Evolutionary conservation across 139 green algal genomes (phyloP).

Genomic region (Chlamydomonas asymmetrica): DNA sequence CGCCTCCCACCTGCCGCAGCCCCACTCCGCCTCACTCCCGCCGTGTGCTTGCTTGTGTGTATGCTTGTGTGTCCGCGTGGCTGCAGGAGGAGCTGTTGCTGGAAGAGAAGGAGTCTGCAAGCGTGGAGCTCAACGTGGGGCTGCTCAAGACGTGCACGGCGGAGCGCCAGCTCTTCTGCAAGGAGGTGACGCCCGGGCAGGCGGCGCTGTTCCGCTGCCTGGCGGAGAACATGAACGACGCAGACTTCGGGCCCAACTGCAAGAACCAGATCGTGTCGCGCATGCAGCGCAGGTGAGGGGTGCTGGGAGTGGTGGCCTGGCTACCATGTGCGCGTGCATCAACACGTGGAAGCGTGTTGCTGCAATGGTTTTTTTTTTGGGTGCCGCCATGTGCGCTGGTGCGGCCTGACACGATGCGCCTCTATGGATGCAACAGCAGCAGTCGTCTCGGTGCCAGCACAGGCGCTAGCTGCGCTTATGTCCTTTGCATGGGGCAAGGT

Average conservation of each 20-base stretch:
- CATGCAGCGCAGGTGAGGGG: constrained; percentile 51
- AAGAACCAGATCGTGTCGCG: constrained; percentile 58
- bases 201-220: constrained; percentile 74
- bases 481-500: too few species aligned
- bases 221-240: constrained; percentile 72
- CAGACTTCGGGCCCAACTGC: constrained; percentile 69
- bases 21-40: too few species aligned
- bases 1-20: too few species aligned
- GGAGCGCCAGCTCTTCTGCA: constrained; percentile 74
- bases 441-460: too few species aligned
- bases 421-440: too few species aligned
- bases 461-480: too few species aligned
- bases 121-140: constrained; percentile 62
- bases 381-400: too few species aligned
- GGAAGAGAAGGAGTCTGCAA: constrained; percentile 56
- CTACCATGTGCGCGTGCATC: too few species aligned
- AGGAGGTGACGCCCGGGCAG: constrained; percentile 50
- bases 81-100: constrained; percentile 81
- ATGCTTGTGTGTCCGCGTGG: constrained; percentile 70
- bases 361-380: too few species aligned
- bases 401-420: too few species aligned
- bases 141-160: constrained; percentile 54
- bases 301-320: not conserved
- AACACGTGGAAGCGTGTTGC: too few species aligned
- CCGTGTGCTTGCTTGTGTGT: too few species aligned